Conservation (phyloP, 805 yeast species). For the Hermanozyma aechmeae region DNA sequence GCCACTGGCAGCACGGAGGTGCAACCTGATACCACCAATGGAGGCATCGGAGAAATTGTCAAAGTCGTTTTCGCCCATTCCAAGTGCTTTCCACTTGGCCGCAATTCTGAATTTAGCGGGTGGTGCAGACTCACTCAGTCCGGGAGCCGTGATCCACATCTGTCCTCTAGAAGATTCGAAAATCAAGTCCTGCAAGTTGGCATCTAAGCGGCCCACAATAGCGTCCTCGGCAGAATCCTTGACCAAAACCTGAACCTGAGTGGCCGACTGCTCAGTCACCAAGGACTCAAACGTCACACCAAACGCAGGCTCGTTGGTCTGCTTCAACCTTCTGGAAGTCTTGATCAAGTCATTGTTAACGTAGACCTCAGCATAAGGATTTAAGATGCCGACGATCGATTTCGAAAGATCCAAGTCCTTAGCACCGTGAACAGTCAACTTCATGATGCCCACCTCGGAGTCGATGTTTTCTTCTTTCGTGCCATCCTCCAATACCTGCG, state of each 20-base stretch:
- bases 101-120: slow-evolving; percentile 37
- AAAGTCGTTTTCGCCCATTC: slow-evolving; percentile 38
- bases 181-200: slow-evolving; percentile 45
- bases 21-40: slow-evolving; percentile 58
- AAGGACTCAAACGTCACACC: slow-evolving; percentile 54
- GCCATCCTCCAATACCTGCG: slow-evolving; percentile 39
- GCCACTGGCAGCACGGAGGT: slow-evolving; percentile 43
- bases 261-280: slow-evolving; percentile 48
- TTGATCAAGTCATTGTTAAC: slow-evolving; percentile 49
- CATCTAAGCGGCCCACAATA: slow-evolving; percentile 43
- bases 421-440: slow-evolving; percentile 53
- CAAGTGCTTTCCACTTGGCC: slow-evolving; percentile 66
- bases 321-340: slow-evolving; percentile 51
- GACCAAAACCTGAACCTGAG: slow-evolving; percentile 46
- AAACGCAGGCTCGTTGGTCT: slow-evolving; percentile 68
- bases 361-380: slow-evolving; percentile 63
- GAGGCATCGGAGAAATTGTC: slow-evolving; percentile 44
- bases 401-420: slow-evolving; percentile 43
- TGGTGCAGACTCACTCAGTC: slow-evolving; percentile 33
- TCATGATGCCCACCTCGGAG: slow-evolving; percentile 68
- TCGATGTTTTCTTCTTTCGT: slow-evolving; percentile 41
- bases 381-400: slow-evolving; percentile 42
- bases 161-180: slow-evolving; percentile 42
- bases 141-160: slow-evolving; percentile 39
- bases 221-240: slow-evolving; percentile 52